Conservation (phyloP, 1,139 yeast species). For the Taphrina confusa region DNA sequence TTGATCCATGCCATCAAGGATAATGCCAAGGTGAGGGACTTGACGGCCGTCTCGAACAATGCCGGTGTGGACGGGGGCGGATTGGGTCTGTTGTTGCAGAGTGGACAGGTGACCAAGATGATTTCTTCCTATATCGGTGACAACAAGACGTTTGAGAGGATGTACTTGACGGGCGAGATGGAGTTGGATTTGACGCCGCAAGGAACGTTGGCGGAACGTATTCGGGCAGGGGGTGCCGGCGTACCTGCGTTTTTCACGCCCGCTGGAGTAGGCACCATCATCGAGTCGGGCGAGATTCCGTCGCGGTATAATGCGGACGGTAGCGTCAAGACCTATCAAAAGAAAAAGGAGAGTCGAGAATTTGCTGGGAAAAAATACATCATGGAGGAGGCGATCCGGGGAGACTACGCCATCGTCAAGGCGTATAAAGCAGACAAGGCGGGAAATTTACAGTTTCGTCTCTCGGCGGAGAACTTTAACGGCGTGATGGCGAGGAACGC, state of each 20-base stretch:
- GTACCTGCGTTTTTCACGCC: constrained; percentile 56
- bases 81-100: constrained; percentile 50
- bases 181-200: constrained; percentile 56
- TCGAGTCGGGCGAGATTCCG: constrained; percentile 55
- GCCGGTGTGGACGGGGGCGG: constrained; percentile 57
- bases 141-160: constrained; percentile 51
- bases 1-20: constrained; percentile 50
- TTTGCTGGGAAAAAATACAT: constrained; percentile 53
- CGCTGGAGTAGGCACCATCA: constrained; percentile 57
- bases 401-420: constrained; percentile 54
- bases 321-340: constrained; percentile 48
- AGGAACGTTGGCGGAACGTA: constrained; percentile 56
- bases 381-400: constrained; percentile 52
- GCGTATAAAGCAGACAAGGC: constrained; percentile 54
- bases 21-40: constrained; percentile 46
- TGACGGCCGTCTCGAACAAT: constrained; percentile 56
- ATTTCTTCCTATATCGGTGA: constrained; percentile 55
- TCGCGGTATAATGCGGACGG: constrained; percentile 49
- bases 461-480: constrained; percentile 55
- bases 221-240: constrained; percentile 57
- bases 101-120: constrained; percentile 54
- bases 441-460: constrained; percentile 55
- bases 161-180: constrained; percentile 52
- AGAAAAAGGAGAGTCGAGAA: constrained; percentile 51
- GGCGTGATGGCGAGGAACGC: constrained; percentile 54